Percentiles rank a stretch among this genome's conserved stretches.
These are phyloP conservation scores for Barnettozyma californica DNA, from an alignment of 805 yeast genomes.

Conservation along the genomic window DNA sequence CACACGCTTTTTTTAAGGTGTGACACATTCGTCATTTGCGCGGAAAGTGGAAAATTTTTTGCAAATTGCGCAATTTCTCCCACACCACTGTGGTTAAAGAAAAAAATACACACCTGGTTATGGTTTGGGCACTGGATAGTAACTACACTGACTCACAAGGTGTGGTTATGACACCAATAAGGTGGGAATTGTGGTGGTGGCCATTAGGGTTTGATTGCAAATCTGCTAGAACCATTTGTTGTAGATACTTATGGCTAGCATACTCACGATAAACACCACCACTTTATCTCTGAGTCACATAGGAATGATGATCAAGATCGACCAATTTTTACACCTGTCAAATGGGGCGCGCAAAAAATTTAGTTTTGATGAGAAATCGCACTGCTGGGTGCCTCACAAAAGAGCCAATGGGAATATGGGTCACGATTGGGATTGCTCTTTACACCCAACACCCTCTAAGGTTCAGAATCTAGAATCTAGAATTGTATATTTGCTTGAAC, in stretches of 20 bases:
- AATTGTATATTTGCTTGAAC: no score
- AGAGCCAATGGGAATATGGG: neutral
- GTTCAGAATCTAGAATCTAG: no score
- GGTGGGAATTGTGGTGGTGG: conserved; percentile 1
- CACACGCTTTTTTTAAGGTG: neutral
- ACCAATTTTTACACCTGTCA: neutral
- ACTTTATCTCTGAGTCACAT: neutral
- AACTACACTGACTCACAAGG: neutral
- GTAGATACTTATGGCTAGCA: no score
- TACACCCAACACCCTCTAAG: no score
- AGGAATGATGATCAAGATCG: neutral
- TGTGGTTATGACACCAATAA: neutral
- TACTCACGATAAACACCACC: neutral
- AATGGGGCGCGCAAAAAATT: neutral
- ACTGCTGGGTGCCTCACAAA: neutral
- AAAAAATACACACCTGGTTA: neutral
- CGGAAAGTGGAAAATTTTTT: conserved; percentile 1
- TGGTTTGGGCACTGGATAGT: neutral
- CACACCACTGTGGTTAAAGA: neutral
- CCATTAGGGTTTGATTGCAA: neutral
- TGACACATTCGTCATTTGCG: conserved; percentile 9
- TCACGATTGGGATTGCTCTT: no score
- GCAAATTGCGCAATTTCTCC: conserved; percentile 9
- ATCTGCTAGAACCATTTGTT: neutral
- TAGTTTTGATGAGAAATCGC: neutral